A percentile compares a stretch with the other conserved stretches of the same genome.
Conservation (phyloP, 2,329 filamentous ascomycete species). For the Sclerotinia borealis region DNA sequence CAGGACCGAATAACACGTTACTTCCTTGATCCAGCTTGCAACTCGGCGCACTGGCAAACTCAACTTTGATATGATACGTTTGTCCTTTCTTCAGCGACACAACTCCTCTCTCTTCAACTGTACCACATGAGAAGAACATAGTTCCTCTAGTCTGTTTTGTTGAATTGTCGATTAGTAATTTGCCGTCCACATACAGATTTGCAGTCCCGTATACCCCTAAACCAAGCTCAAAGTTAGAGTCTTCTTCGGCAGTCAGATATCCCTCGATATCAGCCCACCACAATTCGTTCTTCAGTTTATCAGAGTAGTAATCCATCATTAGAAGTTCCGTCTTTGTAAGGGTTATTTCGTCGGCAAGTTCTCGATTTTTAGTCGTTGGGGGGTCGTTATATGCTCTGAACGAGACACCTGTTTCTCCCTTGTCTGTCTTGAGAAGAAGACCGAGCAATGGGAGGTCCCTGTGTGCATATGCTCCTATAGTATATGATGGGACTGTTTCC, state of each 20-base stretch:
- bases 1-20: conserved; percentile 48
- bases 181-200: conserved; percentile 32
- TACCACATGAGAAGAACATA: conserved; percentile 36
- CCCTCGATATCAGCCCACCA: conserved; percentile 39
- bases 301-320: conserved; percentile 46
- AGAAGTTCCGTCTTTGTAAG: conserved; percentile 40
- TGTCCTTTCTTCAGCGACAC: conserved; percentile 27
- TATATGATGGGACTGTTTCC: conserved; percentile 36
- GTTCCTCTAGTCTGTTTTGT: conserved; percentile 33
- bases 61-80: conserved; percentile 30
- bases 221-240: conserved; percentile 33
- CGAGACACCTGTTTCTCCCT: conserved; percentile 52
- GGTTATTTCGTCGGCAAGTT: conserved; percentile 45
- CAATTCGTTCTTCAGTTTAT: conserved; percentile 23
- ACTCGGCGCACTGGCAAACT: conserved; percentile 52
- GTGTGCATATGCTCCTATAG: conserved; percentile 57
- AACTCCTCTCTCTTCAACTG: conserved; percentile 30
- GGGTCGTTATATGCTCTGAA: conserved; percentile 58
- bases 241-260: conserved; percentile 27
- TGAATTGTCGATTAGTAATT: conserved; percentile 32
- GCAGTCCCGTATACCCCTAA: conserved; percentile 35
- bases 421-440: conserved; percentile 42
- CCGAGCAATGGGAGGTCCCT: conserved; percentile 48
- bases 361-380: conserved; percentile 40
- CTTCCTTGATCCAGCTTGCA: conserved; percentile 46